Evolutionary conservation across 495 filamentous ascomycete species (phyloP).

Genomic region (Penicillium nucicola): DNA sequence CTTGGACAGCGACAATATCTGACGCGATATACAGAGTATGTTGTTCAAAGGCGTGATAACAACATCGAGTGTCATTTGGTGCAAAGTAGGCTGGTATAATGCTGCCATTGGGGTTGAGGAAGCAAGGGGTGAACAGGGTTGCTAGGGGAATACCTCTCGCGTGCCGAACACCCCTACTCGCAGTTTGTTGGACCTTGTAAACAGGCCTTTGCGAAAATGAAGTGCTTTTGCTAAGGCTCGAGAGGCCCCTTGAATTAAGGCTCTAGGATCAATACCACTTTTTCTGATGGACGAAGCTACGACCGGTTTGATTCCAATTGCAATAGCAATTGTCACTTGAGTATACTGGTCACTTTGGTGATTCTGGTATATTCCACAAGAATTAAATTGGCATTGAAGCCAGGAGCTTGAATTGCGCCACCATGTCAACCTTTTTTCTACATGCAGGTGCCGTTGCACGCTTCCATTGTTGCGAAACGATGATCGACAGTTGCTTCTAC

Average conservation of each 20-base stretch:
- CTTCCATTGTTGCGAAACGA: not conserved
- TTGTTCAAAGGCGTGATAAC: not conserved
- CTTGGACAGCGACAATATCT: not conserved
- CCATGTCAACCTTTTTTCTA: not conserved
- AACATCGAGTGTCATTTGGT: not conserved
- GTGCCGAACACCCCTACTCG: constrained; percentile 14
- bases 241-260: no score
- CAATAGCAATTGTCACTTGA: no score
- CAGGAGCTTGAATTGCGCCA: not conserved
- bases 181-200: not conserved
- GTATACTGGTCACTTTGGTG: no score
- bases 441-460: not conserved
- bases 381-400: no score
- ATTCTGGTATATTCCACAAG: no score
- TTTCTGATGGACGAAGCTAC: no score
- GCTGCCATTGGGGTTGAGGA: not conserved
- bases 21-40: not conserved
- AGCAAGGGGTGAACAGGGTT: constrained; percentile 25
- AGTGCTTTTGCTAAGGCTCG: not conserved
- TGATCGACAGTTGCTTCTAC: not conserved
- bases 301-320: no score
- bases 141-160: constrained; percentile 13
- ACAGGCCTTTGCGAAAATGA: not conserved
- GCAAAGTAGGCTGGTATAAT: not conserved
- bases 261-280: no score